Evolutionary conservation across 1,139 yeast species (phyloP).

Genomic region (Geotrichum bryndzae): DNA sequence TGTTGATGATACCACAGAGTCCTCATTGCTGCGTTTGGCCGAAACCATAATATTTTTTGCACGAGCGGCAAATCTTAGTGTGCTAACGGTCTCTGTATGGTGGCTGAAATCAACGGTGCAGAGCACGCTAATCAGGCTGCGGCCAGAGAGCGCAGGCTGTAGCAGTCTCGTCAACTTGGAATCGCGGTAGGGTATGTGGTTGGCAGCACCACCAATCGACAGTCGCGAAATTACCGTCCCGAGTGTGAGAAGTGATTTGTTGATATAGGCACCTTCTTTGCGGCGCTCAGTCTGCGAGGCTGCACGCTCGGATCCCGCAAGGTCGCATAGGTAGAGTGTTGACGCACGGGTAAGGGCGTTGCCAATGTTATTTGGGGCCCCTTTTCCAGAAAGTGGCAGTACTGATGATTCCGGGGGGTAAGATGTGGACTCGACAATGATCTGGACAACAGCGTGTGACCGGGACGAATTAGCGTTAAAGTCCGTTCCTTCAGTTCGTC

Average conservation of each 20-base stretch:
- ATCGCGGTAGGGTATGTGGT: constrained; percentile 85
- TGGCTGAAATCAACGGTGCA: constrained; percentile 59
- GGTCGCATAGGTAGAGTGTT: constrained; percentile 80
- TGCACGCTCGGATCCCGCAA: constrained; percentile 94
- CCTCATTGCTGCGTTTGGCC: constrained; percentile 48
- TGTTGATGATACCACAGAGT: background rate
- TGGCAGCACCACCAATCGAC: constrained; percentile 28
- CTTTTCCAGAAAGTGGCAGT: constrained; percentile 59
- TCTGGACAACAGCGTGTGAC: constrained; percentile 85
- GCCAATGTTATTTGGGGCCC: constrained; percentile 28
- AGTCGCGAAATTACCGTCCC: constrained; percentile 84
- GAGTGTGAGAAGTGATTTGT: constrained; percentile 79
- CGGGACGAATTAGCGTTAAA: constrained; percentile 78
- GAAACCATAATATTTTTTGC: constrained; percentile 77
- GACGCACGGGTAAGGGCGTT: constrained; percentile 31
- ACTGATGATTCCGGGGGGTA: constrained; percentile 61
- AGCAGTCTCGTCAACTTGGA: constrained; percentile 81
- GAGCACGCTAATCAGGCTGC: constrained; percentile 75
- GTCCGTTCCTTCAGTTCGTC: constrained; percentile 86
- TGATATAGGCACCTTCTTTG: constrained; percentile 88
- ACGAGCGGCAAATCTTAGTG: constrained; percentile 85
- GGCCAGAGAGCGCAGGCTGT: constrained; percentile 89
- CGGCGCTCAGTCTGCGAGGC: constrained; percentile 75
- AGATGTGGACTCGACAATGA: constrained; percentile 45
- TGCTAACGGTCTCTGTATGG: constrained; percentile 77